phyloP scores from a whole-genome alignment of 1,284 basidiomycete species.

The Pascua guehoae region DNA sequence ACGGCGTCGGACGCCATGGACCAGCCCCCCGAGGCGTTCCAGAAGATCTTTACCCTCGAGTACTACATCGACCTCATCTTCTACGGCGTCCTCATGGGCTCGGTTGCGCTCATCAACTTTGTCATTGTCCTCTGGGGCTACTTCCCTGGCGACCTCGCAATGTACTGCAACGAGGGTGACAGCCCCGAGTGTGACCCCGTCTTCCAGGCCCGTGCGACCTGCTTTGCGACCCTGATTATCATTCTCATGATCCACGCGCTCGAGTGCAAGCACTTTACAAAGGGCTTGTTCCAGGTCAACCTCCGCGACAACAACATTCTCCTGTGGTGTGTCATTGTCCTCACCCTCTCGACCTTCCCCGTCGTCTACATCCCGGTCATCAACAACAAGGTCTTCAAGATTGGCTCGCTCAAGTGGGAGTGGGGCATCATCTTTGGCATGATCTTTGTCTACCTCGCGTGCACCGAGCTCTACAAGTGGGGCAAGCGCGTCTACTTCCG shows the following conservation, averaged over 20 bases:
- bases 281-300: constrained; percentile 53
- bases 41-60: constrained; percentile 56
- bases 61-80: constrained; percentile 58
- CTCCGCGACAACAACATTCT: constrained; percentile 57
- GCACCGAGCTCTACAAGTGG: constrained; percentile 41
- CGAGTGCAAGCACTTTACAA: constrained; percentile 49
- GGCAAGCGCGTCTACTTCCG: constrained; percentile 30
- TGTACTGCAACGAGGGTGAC: constrained; percentile 53
- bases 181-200: constrained; percentile 35
- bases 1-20: constrained; percentile 60
- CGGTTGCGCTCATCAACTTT: constrained; percentile 56
- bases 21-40: constrained; percentile 55
- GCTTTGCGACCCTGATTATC: constrained; percentile 58
- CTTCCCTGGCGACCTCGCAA: constrained; percentile 53
- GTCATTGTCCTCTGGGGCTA: constrained; percentile 57
- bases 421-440: constrained; percentile 50
- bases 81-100: constrained; percentile 64
- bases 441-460: constrained; percentile 43
- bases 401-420: constrained; percentile 44
- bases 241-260: constrained; percentile 50
- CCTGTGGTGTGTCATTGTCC: constrained; percentile 52
- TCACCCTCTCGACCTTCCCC: constrained; percentile 43
- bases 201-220: constrained; percentile 58
- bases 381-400: constrained; percentile 47
- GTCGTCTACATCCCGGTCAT: constrained; percentile 49